Base-by-base conservation (phyloP, 805 yeast genomes). In the Phaffomyces opuntiae region DNA sequence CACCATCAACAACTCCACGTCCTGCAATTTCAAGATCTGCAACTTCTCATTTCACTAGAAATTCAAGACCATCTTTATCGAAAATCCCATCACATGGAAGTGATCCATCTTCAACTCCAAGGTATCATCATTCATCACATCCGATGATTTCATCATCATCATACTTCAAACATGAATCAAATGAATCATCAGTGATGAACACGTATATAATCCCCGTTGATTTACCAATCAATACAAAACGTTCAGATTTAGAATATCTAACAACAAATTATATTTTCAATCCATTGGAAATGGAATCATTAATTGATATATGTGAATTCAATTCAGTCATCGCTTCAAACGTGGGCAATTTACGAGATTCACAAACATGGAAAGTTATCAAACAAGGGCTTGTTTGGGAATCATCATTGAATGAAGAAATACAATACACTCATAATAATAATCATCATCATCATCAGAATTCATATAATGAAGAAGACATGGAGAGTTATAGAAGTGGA, bases 311-410 rank as follows among this genome's bases (percentile, higher is more conserved):
- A 13, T 80, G 80, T 39, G 80, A 72, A 21, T 64, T 70, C 53
- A 84, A 84, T 56, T 75, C 87, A 0, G 63, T 69, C 16, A 66
- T 78, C 9, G 85, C 85, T 0, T 73, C 73, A 0, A 66, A 70
- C 39, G 83, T 72, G 1, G 69, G 70, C 16, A 62, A 69, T 42
- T 67, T 65, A 44, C 62, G 86, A 47, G 84, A 80, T 45, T 69
- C 81, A 44, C 86, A 80, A 55, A 72, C 78, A 0, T 83, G 89
- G 89, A 63, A 72, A 48, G 70, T 80, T 4, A 62, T 82, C 6
- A 74, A 75, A 13, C 75, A 74, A 32, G 65, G 79, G 27, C 61
- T 81, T 5, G 58, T 62, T 2, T 64, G 72, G 62, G 65, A 60
- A 37, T 19, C 51, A 12, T 49, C 53, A 26, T 36, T 55, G 14